Evolutionary conservation across 1,284 basidiomycete genomes (phyloP).

Genomic region (Melampsora medusae): DNA sequence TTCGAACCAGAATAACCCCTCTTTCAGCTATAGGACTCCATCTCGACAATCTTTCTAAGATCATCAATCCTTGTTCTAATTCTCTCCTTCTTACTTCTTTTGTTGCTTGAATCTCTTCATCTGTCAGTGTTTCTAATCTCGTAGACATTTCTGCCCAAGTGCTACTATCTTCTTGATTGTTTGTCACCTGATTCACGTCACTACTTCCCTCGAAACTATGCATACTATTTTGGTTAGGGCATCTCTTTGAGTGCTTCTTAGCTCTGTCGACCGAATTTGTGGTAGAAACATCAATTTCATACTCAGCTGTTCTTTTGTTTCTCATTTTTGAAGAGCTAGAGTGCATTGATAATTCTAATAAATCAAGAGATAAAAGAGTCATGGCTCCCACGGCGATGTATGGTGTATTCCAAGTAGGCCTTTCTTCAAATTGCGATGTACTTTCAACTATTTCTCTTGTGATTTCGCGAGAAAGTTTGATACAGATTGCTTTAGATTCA

Average conservation of each 20-base stretch:
- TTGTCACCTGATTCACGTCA: not conserved
- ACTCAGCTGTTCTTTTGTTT: not conserved
- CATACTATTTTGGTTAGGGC: not conserved
- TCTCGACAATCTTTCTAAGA: not conserved
- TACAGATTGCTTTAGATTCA: slow-evolving; percentile 6
- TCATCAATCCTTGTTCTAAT: not conserved
- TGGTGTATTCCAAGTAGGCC: not conserved
- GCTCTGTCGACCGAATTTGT: not conserved
- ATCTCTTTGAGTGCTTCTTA: not conserved
- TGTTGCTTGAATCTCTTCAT: slow-evolving; percentile 1
- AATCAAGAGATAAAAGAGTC: slow-evolving; percentile 4
- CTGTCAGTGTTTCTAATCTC: not conserved
- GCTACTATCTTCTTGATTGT: not conserved
- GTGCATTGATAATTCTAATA: not conserved
- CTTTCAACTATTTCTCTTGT: not conserved
- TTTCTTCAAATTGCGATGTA: not conserved
- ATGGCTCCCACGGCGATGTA: slow-evolving; percentile 5
- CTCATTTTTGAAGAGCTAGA: not conserved
- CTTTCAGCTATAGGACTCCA: slow-evolving; percentile 3
- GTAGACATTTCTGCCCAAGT: not conserved
- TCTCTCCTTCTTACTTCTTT: not conserved
- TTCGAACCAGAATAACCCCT: not conserved
- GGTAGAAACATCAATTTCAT: not conserved
- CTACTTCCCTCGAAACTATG: not conserved
- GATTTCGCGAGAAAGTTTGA: not conserved